A percentile compares a stretch with the other conserved stretches of the same genome.
phyloP scores from a whole-genome alignment of 352 stramenopile genomes.

The Thraustochytrium striatum region DNA sequence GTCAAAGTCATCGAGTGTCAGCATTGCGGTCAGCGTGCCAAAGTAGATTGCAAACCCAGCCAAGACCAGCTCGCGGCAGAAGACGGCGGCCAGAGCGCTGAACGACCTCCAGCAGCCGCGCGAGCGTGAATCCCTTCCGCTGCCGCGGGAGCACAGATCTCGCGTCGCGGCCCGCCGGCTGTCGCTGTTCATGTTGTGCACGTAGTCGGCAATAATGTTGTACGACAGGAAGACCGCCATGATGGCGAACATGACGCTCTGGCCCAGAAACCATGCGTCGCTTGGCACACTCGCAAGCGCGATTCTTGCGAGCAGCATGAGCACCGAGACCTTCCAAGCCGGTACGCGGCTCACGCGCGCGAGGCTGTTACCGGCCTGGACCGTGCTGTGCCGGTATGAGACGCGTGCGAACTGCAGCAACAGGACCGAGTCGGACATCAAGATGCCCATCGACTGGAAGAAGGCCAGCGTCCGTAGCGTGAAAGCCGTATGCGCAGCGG shows the following conservation, averaged over 20 bases:
- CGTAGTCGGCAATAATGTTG: neutral
- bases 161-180: neutral
- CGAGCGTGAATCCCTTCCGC: neutral
- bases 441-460: conserved; percentile 11
- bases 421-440: conserved; percentile 24
- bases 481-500: neutral
- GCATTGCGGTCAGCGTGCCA: neutral
- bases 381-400: neutral
- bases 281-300: conserved; percentile 20
- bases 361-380: neutral
- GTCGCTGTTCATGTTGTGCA: neutral
- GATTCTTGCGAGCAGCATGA: neutral
- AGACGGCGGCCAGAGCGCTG: neutral
- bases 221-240: neutral
- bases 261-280: conserved; percentile 22
- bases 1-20: neutral
- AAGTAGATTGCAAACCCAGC: conserved; percentile 1
- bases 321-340: neutral
- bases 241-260: neutral
- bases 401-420: neutral
- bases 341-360: neutral
- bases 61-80: conserved; percentile 31
- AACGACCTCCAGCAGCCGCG: neutral
- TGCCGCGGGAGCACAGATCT: neutral
- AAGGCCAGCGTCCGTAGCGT: neutral